These are phyloP conservation scores for Dictyostelium intermedium DNA, from an alignment of 78 protist species.

Conservation along the genomic window DNA sequence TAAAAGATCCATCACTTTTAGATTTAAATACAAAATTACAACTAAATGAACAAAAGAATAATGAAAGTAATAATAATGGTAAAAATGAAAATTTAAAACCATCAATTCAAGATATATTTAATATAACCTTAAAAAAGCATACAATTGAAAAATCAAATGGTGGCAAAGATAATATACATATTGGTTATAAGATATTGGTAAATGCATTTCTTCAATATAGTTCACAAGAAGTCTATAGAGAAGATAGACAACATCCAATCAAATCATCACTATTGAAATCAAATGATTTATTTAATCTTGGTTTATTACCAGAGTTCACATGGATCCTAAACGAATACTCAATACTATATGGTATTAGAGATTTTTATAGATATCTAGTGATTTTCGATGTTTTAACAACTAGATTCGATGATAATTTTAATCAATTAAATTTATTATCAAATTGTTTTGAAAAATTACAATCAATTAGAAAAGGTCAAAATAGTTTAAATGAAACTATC, in stretches of 20 bases:
- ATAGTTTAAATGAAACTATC: neutral
- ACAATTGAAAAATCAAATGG: neutral
- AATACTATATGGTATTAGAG: slow-evolving; percentile 47
- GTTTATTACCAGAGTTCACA: slow-evolving; percentile 10
- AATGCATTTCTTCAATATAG: slow-evolving; percentile 18
- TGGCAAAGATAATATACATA: slow-evolving; percentile 14
- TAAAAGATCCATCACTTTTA: neutral
- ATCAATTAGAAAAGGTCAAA: neutral
- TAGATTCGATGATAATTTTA: slow-evolving; percentile 34
- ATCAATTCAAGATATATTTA: slow-evolving; percentile 48
- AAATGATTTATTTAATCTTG: neutral
- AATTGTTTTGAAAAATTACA: slow-evolving; percentile 3
- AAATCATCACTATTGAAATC: neutral
- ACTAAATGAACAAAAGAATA: neutral
- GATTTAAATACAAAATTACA: neutral
- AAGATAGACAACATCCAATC: neutral
- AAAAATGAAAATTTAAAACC: slow-evolving; percentile 15
- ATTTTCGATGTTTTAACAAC: slow-evolving; percentile 6
- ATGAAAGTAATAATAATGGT: neutral
- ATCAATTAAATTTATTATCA: slow-evolving; percentile 21
- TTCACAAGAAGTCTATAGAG: neutral
- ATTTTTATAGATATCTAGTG: slow-evolving; percentile 55
- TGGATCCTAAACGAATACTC: slow-evolving; percentile 53
- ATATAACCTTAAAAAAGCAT: slow-evolving; percentile 36
- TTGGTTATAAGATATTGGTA: slow-evolving; percentile 35